These are phyloP conservation scores for Ustilago esculenta DNA, from an alignment of 1,284 basidiomycete genomes.

Conservation along the genomic window DNA sequence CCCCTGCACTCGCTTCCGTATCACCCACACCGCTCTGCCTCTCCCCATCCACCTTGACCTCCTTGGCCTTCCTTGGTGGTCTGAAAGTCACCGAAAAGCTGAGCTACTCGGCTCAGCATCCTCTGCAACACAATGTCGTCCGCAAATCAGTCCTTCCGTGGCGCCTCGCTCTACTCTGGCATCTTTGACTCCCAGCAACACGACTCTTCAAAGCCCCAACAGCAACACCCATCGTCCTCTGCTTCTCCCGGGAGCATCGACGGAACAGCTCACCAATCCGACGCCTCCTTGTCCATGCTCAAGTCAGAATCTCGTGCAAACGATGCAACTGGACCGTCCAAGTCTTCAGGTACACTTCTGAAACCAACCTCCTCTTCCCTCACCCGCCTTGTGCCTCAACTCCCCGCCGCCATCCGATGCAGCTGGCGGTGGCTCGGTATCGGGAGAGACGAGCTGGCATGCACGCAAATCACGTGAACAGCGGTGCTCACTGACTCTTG, in stretches of 20 bases:
- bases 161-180: conserved; percentile 50
- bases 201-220: not conserved
- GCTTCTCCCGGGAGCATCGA: too few relatives aligned
- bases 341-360: conserved; percentile 50
- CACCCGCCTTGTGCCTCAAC: too few relatives aligned
- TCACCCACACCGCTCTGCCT: too few relatives aligned
- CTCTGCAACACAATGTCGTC: conserved; percentile 11
- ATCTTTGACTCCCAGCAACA: conserved; percentile 34
- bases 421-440: too few relatives aligned
- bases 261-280: not conserved
- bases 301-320: not conserved
- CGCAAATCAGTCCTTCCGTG: conserved; percentile 26
- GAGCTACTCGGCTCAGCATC: too few relatives aligned
- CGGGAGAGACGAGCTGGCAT: not conserved
- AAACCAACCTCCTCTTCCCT: not conserved
- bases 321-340: conserved; percentile 10
- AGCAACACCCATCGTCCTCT: not conserved
- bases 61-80: too few relatives aligned
- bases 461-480: conserved; percentile 7
- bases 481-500: conserved; percentile 31
- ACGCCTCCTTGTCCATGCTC: not conserved
- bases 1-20: too few relatives aligned
- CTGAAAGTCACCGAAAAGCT: too few relatives aligned
- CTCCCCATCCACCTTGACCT: too few relatives aligned
- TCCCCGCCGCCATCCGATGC: too few relatives aligned